A percentile compares a stretch with the other conserved stretches of the same genome.
phyloP scores from a whole-genome alignment of 208 protist species.

The Porcisia hertigi region DNA sequence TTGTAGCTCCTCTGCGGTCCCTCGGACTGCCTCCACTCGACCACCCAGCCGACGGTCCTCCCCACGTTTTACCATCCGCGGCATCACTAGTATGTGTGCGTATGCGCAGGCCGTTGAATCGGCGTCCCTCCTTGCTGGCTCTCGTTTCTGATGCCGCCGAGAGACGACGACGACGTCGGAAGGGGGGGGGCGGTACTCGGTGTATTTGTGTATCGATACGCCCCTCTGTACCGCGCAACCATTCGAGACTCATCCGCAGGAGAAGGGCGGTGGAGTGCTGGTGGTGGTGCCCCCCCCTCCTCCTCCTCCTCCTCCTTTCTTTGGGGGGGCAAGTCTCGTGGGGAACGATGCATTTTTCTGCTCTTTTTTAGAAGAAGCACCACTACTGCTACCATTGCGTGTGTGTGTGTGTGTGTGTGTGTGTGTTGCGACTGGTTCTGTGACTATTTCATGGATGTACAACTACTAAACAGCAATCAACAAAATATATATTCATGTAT shows the following conservation, averaged over 20 bases:
- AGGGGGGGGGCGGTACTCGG: background rate
- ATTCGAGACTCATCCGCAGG: background rate
- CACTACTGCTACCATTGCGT: too few relatives aligned
- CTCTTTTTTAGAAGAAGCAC: background rate
- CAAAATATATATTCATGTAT: background rate
- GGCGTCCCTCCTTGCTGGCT: background rate
- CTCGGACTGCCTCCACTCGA: background rate
- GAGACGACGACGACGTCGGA: background rate
- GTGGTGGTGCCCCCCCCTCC: background rate
- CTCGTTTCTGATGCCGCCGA: background rate
- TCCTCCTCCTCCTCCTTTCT: background rate
- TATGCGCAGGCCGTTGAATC: constrained; percentile 12
- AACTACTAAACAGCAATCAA: too few relatives aligned
- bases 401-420: constrained; percentile 3
- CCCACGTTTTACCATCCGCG: constrained; percentile 1
- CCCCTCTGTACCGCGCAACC: background rate
- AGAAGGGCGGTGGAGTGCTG: background rate
- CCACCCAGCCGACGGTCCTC: background rate
- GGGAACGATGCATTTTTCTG: background rate
- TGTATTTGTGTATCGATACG: background rate
- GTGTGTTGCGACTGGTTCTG: background rate
- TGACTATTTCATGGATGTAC: too few relatives aligned
- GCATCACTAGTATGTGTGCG: constrained; percentile 2
- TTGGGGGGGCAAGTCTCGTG: background rate
- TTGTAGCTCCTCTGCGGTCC: background rate